Evolutionary conservation across 331 rosid genomes (phyloP), one percentile per base, ranked within the genome.

Genomic region (Saraca asoca): DNA sequence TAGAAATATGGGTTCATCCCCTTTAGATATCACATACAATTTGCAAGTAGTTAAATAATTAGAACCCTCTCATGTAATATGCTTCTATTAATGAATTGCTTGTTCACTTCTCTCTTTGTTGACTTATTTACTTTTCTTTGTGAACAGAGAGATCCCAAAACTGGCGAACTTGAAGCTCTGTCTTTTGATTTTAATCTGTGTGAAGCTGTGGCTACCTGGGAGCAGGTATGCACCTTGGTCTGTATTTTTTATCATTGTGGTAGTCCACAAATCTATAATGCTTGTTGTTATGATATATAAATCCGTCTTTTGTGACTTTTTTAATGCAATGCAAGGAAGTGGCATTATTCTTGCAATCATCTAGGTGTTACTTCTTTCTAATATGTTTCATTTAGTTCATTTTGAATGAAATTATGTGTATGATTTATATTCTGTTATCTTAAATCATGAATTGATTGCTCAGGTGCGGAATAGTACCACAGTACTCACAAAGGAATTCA

Each of bases 391-490:
- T 52, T 55, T 9, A 12, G 11, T 50, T 8, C 51, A 52, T 66
- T 67, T 14, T 39, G 71, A n/a, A n/a, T n/a, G n/a, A n/a, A n/a
- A n/a, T n/a, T n/a, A n/a, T n/a, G 46, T 15, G 17, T 60, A 41
- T 79, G 77, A 54, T 78, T 80, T 78, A 63, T 72, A 73, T 67
- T 77, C 80, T 82, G 70, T 76, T 81, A 48, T 12, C 72, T 43
- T 68, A 70, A 75, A 62, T 66, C 61, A 74, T 75, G 83, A 76
- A 78, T 74, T 81, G 85, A 78, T 69, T 85, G 78, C 85, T 62
- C 81, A 90, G 98, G 98, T 93, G 85, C 88, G 96, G 62, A 90
- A 90, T 68, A 90, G 98, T 80, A 86, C 98, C 68, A 90, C 98
- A 56, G 77, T 93, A 72, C 89, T 93, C 43, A 93, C 98, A 61